phyloP scores from a whole-genome alignment of 352 stramenopile species.

The Phytophthora citricola region DNA sequence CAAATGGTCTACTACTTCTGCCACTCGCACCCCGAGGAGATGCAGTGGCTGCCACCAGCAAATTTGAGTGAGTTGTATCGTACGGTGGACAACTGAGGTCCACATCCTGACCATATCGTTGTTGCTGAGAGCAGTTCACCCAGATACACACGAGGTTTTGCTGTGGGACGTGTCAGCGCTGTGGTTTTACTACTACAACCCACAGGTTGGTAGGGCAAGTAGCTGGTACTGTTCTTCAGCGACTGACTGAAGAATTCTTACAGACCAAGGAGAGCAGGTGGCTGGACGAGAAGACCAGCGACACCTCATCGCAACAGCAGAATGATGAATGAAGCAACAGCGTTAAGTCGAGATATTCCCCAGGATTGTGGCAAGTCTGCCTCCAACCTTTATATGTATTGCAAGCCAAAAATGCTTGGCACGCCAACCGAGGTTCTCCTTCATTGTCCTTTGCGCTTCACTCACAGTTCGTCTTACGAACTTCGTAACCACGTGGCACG shows the following conservation, averaged over 20 bases:
- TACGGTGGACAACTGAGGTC: too few species aligned
- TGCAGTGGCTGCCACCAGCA: conserved; percentile 22
- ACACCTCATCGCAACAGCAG: background rate
- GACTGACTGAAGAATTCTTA: background rate
- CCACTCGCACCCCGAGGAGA: conserved; percentile 10
- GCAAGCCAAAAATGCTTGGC: conserved; percentile 27
- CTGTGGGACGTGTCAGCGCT: conserved; percentile 21
- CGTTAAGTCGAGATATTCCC: background rate
- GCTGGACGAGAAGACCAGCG: conserved; percentile 14
- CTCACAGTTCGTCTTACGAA: background rate
- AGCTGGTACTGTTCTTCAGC: background rate
- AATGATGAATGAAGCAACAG: background rate
- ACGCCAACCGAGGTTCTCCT: conserved; percentile 3
- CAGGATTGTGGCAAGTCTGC: background rate
- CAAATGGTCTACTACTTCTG: conserved; percentile 23
- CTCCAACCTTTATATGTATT: conserved; percentile 32
- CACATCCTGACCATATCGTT: too few species aligned
- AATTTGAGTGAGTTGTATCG: conserved; percentile 10
- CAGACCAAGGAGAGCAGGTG: conserved; percentile 23
- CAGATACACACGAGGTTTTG: conserved; percentile 27
- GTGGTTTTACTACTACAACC: conserved; percentile 31
- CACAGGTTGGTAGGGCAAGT: conserved; percentile 13
- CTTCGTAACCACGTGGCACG: conserved; percentile 11
- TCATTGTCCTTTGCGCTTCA: conserved; percentile 2
- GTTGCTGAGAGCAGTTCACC: conserved; percentile 12